A percentile compares a stretch with the other conserved stretches of the same genome.
These are phyloP conservation scores for Raddia guianensis DNA, from an alignment of 176 grass and related monocot species.

Conservation along the genomic window DNA sequence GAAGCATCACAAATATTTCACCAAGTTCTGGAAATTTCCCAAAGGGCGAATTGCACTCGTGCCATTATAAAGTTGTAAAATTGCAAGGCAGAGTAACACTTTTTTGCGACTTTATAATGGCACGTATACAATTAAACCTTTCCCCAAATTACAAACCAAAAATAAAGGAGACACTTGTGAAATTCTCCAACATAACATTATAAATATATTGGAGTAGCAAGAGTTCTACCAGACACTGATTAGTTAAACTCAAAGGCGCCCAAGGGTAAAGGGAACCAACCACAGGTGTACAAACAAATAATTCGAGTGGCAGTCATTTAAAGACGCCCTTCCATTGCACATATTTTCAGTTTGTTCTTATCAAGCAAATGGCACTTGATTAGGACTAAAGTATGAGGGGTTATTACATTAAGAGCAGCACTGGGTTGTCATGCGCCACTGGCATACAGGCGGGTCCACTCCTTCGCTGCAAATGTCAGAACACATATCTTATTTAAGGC, in stretches of 20 bases:
- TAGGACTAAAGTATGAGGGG: slow-evolving; percentile 38
- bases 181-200: slow-evolving; percentile 40
- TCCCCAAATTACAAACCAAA: neutral
- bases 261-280: slow-evolving; percentile 55
- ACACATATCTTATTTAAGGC: neutral
- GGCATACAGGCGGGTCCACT: slow-evolving; percentile 94
- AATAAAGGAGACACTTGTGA: slow-evolving; percentile 27
- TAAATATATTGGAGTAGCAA: slow-evolving; percentile 41
- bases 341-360: slow-evolving; percentile 52
- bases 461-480: slow-evolving; percentile 69
- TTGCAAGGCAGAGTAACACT: too few relatives aligned
- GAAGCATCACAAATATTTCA: neutral
- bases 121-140: too few relatives aligned
- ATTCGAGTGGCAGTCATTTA: slow-evolving; percentile 41
- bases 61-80: too few relatives aligned
- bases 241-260: slow-evolving; percentile 30
- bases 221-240: slow-evolving; percentile 41
- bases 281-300: slow-evolving; percentile 51
- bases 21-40: neutral
- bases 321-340: slow-evolving; percentile 50
- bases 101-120: too few relatives aligned
- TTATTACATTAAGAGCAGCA: slow-evolving; percentile 50
- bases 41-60: too few relatives aligned
- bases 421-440: slow-evolving; percentile 54
- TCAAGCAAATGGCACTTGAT: slow-evolving; percentile 55